Base-by-base conservation (phyloP, 495 filamentous ascomycete species). In the Evernia prunastri region DNA sequence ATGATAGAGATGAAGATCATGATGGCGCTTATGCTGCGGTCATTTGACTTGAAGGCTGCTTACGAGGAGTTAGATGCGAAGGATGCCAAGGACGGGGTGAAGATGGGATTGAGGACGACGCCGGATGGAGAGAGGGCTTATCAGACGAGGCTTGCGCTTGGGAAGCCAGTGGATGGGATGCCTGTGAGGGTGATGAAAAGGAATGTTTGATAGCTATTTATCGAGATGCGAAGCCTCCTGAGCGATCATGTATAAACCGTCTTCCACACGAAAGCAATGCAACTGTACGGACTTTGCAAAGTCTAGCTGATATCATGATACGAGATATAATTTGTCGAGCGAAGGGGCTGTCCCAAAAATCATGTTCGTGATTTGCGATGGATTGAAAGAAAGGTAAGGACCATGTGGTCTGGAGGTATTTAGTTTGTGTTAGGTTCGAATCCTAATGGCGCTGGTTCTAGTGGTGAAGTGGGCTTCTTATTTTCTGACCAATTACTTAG, bases 1-100 rank as follows among this genome's bases (percentile, higher is more conserved):
- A 71, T 82, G 66, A 71, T 77, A 10, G 80, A 84, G 68, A 68
- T 79, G 31, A 73, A 73, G 56, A 69, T 82, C 35, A 71, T 79
- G 20, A 57, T 83, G 23, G 78, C 75, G 1, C 62, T 84, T 66
- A 78, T 73, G n/a, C 66, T 76, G 13, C 72, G 82, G 27, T 69
- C 70, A 9, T 81, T 85, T 67, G 75, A 81, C 42, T 71, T 84
- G 43, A 71, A 72, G 58, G 69, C 69, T 23, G 77, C 73, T 0
- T 85, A 81, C 71, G 75, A 75, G 0, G 72, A 82, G 59, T 31
- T 61, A 13, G 61, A 67, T 56, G n/a, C 33, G 18, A 45, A 6
- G 40, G 37, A 67, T 56, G 27, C 33, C 18, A 45, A 13, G 35
- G 37, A 58, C 8, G 33, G 42, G 47, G 4, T 29, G n/a, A 33